Conservation (phyloP, 2,329 filamentous ascomycete genomes). For the Fusarium pseudoanthophilum region DNA sequence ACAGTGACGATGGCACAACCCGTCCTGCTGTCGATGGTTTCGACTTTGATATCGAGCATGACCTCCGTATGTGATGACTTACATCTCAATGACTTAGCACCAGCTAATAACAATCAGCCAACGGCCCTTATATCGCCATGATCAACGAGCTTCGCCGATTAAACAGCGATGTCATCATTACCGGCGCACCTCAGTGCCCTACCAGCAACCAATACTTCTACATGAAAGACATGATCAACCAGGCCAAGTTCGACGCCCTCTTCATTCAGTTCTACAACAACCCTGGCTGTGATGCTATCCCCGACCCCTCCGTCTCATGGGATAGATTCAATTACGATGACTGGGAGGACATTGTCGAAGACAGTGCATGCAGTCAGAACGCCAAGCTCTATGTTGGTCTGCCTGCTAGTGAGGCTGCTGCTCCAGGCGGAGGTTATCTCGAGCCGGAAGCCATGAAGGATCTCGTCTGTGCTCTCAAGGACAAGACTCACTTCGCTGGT, state of each 20-base stretch:
- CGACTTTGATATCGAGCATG: slow-evolving; percentile 55
- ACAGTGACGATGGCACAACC: slow-evolving; percentile 40
- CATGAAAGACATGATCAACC: slow-evolving; percentile 53
- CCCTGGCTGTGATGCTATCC: slow-evolving; percentile 50
- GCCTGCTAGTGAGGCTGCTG: slow-evolving; percentile 46
- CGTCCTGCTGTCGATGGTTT: slow-evolving; percentile 54
- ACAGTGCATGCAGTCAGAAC: slow-evolving; percentile 50
- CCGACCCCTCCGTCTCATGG: slow-evolving; percentile 42
- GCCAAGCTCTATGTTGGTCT: slow-evolving; percentile 61
- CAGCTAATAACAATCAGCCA: slow-evolving; percentile 39
- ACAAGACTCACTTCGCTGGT: slow-evolving; percentile 55
- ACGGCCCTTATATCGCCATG: slow-evolving; percentile 53
- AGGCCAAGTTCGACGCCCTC: slow-evolving; percentile 55
- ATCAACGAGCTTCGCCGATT: slow-evolving; percentile 50
- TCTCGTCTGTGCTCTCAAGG: slow-evolving; percentile 54
- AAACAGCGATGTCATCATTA: slow-evolving; percentile 50
- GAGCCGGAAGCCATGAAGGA: slow-evolving; percentile 47
- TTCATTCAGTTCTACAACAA: slow-evolving; percentile 65
- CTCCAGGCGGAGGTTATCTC: slow-evolving; percentile 50
- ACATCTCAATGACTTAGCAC: not conserved
- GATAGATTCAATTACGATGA: slow-evolving; percentile 56
- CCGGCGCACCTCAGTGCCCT: slow-evolving; percentile 59
- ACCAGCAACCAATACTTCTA: slow-evolving; percentile 43
- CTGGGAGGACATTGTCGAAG: slow-evolving; percentile 52
- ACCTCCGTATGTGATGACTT: slow-evolving; percentile 44